These are phyloP conservation scores for Gossypium longicalyx DNA, from an alignment of 345 rosid species.

Conservation along the genomic window DNA sequence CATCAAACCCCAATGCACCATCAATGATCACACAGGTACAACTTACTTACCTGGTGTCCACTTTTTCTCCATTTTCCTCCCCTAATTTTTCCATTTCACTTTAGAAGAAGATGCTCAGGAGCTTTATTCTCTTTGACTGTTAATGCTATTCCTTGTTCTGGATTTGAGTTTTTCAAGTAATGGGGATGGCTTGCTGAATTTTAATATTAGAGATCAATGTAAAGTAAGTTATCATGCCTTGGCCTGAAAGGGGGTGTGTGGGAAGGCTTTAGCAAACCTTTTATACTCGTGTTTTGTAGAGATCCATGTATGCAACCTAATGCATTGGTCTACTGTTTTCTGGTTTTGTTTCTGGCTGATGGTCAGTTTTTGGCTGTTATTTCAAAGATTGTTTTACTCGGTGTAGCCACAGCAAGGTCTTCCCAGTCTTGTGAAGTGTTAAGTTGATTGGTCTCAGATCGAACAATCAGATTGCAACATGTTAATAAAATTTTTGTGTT, in stretches of 20 bases:
- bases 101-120: not conserved
- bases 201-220: not conserved
- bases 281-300: not conserved
- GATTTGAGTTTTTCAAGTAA: not conserved
- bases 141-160: not conserved
- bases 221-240: slow-evolving; percentile 5
- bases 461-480: not conserved
- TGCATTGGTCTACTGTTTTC: not conserved
- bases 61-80: not conserved
- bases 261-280: not conserved
- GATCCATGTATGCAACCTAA: not conserved
- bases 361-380: not conserved
- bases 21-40: slow-evolving; percentile 93
- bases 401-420: not conserved
- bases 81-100: not conserved
- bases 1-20: slow-evolving; percentile 64
- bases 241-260: not conserved
- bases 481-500: slow-evolving; percentile 5
- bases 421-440: not conserved
- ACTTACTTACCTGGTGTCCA: not conserved
- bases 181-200: not conserved
- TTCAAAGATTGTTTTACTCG: not conserved
- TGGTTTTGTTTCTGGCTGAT: not conserved
- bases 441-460: not conserved
- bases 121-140: not conserved